Evolutionary conservation across 306 rosid species (phyloP).

Genomic region (Coriaria nepalensis): DNA sequence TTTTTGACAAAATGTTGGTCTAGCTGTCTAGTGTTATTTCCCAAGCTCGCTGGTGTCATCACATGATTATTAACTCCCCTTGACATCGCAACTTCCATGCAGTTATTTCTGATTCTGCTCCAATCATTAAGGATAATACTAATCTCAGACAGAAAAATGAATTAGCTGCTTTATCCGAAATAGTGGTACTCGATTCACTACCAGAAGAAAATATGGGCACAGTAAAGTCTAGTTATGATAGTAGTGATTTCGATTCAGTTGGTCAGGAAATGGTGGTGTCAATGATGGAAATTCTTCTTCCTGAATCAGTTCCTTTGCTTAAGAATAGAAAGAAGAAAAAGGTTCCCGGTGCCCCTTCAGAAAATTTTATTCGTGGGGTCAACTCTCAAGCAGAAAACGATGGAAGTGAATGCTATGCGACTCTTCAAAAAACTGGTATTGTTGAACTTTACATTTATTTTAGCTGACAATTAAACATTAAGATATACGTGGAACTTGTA

Average conservation of each 20-base stretch:
- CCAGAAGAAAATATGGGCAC: conserved; percentile 22
- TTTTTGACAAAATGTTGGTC: conserved; percentile 3
- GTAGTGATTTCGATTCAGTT: conserved; percentile 36
- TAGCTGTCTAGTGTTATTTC: not conserved
- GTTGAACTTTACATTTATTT: too few species aligned
- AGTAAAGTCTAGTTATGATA: conserved; percentile 27
- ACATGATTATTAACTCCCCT: conserved; percentile 7
- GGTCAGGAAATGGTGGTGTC: conserved; percentile 56
- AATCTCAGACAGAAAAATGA: conserved; percentile 14
- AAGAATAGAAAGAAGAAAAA: conserved; percentile 32
- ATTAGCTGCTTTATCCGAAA: conserved; percentile 19
- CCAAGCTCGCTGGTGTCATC: conserved; percentile 9
- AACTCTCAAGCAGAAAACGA: conserved; percentile 20
- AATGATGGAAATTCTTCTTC: conserved; percentile 79
- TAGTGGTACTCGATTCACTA: conserved; percentile 19
- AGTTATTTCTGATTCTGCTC: conserved; percentile 33
- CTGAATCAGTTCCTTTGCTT: conserved; percentile 78
- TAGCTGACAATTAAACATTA: too few species aligned
- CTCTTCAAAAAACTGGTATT: too few species aligned
- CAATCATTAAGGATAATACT: conserved; percentile 24
- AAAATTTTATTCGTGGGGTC: conserved; percentile 16
- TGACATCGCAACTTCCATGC: conserved; percentile 25
- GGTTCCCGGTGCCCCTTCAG: conserved; percentile 16
- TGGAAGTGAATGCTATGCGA: conserved; percentile 23
- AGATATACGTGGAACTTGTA: too few species aligned